Conservation (phyloP, 2,329 filamentous ascomycete genomes). For the Trichoderma sp. region DNA sequence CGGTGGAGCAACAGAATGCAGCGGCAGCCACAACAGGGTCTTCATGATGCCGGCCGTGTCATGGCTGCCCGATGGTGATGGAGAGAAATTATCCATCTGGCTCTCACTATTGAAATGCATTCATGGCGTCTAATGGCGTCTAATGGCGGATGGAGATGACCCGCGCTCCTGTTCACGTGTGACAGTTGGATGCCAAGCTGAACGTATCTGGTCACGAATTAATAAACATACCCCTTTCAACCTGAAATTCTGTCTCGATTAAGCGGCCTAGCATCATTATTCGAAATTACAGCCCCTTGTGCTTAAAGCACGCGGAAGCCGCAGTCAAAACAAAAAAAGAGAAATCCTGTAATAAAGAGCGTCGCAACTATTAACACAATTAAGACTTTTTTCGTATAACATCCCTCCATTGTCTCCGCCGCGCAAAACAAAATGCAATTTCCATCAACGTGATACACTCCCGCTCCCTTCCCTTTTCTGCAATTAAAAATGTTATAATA, state of each 20-base stretch:
- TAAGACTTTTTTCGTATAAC: slow-evolving; percentile 11
- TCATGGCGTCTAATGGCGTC: slow-evolving; percentile 1
- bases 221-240: background rate
- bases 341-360: slow-evolving; percentile 19
- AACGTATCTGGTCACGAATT: background rate
- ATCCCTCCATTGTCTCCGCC: background rate
- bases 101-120: background rate
- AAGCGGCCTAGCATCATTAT: slow-evolving; percentile 5
- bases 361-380: slow-evolving; percentile 20
- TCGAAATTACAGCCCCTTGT: background rate
- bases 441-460: slow-evolving; percentile 16
- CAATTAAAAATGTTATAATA: slow-evolving; percentile 9
- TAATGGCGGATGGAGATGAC: background rate
- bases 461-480: background rate
- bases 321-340: slow-evolving; percentile 9
- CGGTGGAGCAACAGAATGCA: slow-evolving; percentile 20
- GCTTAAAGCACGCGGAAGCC: background rate
- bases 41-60: background rate
- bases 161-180: background rate
- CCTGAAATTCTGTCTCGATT: background rate
- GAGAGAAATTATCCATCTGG: background rate
- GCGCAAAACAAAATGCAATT: slow-evolving; percentile 21
- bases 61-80: background rate
- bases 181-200: background rate
- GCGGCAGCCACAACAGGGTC: background rate